Evolutionary conservation across 768 basidiomycete genomes (phyloP).

Genomic region (Phallus indusiatus): DNA sequence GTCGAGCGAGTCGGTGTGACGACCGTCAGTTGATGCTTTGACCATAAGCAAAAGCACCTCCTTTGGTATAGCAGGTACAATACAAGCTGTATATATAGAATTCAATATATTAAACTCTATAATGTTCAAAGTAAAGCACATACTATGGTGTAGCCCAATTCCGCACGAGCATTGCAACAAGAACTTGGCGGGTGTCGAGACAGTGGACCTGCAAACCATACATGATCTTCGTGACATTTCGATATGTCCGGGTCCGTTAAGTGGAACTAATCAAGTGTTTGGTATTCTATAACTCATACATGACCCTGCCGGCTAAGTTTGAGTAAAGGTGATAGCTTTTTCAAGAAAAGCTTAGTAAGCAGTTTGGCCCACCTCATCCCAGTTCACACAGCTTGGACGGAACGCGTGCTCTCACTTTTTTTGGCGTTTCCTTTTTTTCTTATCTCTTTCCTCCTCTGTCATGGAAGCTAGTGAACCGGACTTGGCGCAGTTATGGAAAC

Average conservation of each 20-base stretch:
- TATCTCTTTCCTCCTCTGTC: background rate
- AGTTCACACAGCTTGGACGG: too few relatives aligned
- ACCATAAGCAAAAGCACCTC: constrained; percentile 1
- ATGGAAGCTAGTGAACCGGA: constrained; percentile 11
- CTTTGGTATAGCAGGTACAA: background rate
- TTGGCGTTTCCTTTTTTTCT: too few relatives aligned
- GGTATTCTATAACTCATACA: background rate
- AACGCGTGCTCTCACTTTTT: too few relatives aligned
- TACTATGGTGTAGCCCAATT: constrained; percentile 1
- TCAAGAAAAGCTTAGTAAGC: background rate
- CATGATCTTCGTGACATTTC: background rate
- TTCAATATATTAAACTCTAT: background rate
- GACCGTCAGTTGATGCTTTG: background rate
- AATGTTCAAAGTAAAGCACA: background rate
- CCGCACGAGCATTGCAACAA: constrained; percentile 1
- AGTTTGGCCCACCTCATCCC: background rate
- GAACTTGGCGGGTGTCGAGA: constrained; percentile 5
- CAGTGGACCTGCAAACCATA: background rate
- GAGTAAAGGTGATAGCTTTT: background rate
- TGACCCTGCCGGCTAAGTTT: background rate
- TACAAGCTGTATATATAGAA: background rate
- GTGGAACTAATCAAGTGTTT: background rate
- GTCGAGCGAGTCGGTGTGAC: background rate
- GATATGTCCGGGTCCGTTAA: background rate
- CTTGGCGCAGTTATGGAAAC: constrained; percentile 26